These are phyloP conservation scores for Sonneratia alba DNA, from an alignment of 345 rosid genomes.

Conservation along the genomic window DNA sequence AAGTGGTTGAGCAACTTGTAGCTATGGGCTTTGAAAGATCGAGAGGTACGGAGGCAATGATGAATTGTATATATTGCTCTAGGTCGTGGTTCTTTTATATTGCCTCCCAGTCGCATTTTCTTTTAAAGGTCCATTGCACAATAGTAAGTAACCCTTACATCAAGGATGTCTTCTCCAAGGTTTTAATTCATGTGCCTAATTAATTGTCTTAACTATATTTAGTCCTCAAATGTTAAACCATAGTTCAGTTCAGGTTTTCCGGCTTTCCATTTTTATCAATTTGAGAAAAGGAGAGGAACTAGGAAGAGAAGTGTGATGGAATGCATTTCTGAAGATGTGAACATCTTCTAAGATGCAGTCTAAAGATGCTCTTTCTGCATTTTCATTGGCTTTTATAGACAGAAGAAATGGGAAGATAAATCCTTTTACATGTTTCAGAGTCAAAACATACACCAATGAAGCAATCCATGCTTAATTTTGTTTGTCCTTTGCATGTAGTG, in stretches of 20 bases:
- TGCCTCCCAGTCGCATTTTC: neutral
- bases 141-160: neutral
- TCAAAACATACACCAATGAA: neutral
- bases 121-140: neutral
- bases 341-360: too few relatives aligned
- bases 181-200: neutral
- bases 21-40: slow-evolving; percentile 88
- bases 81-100: neutral
- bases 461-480: neutral
- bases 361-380: too few relatives aligned
- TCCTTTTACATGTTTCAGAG: neutral
- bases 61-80: neutral
- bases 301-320: too few relatives aligned
- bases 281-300: neutral
- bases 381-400: neutral
- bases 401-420: neutral
- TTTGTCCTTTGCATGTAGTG: slow-evolving; percentile 26
- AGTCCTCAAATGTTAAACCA: neutral
- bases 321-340: too few relatives aligned
- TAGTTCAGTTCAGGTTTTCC: neutral
- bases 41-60: slow-evolving; percentile 31
- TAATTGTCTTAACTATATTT: neutral
- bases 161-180: neutral
- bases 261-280: neutral
- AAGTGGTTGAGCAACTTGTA: slow-evolving; percentile 48